A percentile compares a stretch with the other conserved stretches of the same genome.
These are phyloP conservation scores for Ziziphus jujuba DNA, from an alignment of 306 rosid genomes.

Conservation along the genomic window DNA sequence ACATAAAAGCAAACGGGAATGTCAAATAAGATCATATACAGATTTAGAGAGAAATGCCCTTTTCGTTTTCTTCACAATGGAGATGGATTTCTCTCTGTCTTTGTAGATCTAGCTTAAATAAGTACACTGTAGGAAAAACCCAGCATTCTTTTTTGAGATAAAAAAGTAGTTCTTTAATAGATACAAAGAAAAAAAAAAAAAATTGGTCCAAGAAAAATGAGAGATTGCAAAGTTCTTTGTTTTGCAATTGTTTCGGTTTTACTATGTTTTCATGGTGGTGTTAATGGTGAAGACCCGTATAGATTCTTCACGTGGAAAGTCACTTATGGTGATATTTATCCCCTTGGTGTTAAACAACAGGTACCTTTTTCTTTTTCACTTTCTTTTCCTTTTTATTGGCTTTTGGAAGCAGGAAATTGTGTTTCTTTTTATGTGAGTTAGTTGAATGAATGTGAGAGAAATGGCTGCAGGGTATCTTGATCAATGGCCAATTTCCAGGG, in stretches of 20 bases:
- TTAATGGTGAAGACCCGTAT: constrained; percentile 75
- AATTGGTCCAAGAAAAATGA: constrained; percentile 1
- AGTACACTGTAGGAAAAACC: background rate
- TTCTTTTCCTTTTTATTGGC: background rate
- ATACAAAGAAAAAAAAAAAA: background rate
- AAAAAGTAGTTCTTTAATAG: background rate
- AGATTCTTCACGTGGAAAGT: constrained; percentile 81
- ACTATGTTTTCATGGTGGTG: constrained; percentile 39
- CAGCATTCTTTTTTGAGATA: background rate
- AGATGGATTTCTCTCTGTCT: background rate
- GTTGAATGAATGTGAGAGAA: constrained; percentile 8
- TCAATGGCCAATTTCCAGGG: constrained; percentile 96
- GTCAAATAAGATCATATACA: background rate
- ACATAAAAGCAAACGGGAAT: background rate
- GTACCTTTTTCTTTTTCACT: constrained; percentile 28
- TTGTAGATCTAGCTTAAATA: constrained; percentile 11
- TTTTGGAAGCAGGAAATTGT: background rate
- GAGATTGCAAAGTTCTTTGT: constrained; percentile 17
- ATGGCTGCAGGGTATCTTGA: constrained; percentile 80
- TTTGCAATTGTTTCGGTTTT: constrained; percentile 29
- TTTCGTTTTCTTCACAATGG: constrained; percentile 7
- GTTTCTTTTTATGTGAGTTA: background rate
- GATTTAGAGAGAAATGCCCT: constrained; percentile 14
- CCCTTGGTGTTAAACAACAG: constrained; percentile 93
- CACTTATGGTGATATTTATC: constrained; percentile 84